phyloP scores from a whole-genome alignment of 2,329 filamentous ascomycete genomes.

The Colletotrichum coccodes region DNA sequence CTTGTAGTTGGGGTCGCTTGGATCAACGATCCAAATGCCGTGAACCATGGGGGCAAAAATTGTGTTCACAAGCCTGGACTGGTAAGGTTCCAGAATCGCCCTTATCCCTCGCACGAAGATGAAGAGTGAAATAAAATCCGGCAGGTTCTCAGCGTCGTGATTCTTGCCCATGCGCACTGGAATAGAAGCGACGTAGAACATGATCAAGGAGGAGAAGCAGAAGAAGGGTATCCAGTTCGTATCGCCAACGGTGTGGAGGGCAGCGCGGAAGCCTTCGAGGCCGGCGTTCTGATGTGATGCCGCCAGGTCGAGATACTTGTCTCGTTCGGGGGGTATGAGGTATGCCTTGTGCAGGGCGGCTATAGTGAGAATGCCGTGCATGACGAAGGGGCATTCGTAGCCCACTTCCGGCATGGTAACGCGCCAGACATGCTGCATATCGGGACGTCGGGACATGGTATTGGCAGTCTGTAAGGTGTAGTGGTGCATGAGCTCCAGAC shows the following conservation, averaged over 20 bases:
- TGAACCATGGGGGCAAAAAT: background rate
- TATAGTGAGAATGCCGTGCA: slow-evolving; percentile 43
- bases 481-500: slow-evolving; percentile 44
- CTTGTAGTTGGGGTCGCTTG: background rate
- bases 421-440: slow-evolving; percentile 40
- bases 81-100: slow-evolving; percentile 1
- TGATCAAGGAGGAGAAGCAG: slow-evolving; percentile 52
- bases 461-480: slow-evolving; percentile 40
- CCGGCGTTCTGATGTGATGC: slow-evolving; percentile 43
- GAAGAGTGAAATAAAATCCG: slow-evolving; percentile 16
- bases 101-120: slow-evolving; percentile 18
- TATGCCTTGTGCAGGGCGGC: slow-evolving; percentile 44
- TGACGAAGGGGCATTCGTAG: slow-evolving; percentile 40
- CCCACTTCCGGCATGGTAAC: slow-evolving; percentile 39
- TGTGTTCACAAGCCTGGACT: background rate
- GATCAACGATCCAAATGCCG: slow-evolving; percentile 6
- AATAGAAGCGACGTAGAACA: slow-evolving; percentile 37
- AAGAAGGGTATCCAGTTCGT: slow-evolving; percentile 45
- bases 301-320: slow-evolving; percentile 39
- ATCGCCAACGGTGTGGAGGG: slow-evolving; percentile 34
- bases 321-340: slow-evolving; percentile 37
- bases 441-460: slow-evolving; percentile 36
- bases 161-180: background rate
- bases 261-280: slow-evolving; percentile 40
- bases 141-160: background rate